Evolutionary conservation across 2,329 filamentous ascomycete species (phyloP), one percentile per base, ranked within the genome.

Genomic region (Orbilia ellipsospora): DNA sequence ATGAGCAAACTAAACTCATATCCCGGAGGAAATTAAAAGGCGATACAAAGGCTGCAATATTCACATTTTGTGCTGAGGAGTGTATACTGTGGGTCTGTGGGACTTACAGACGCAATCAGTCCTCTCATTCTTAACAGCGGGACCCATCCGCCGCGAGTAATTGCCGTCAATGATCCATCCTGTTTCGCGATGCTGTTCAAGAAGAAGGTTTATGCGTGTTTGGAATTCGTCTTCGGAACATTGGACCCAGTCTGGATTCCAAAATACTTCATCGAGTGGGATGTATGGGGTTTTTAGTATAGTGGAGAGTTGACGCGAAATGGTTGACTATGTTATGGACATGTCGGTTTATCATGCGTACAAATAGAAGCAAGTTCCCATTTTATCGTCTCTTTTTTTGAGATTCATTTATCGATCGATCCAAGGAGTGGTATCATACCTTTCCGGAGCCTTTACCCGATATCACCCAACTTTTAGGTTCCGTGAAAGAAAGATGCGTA

Each of bases 151-250:
- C 15, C 62, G 31, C 23, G 62, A 56, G 40, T 73, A 73, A 45
- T 73, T 73, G 40, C 69, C 69, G 23, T 73, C 69, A 16, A 73
- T 62, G 16, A 73, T 45, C 69, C 69, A 73, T 4, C 69, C 69
- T 0, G 69, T 73, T 5, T 56, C 51, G 6, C 51, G 26, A 16
- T 73, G 20, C n/a, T 57, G n/a, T 6, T 51, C 56, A 16, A 73
- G 57, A 4, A 73, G 15, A 13, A 45, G 6, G 16, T 31, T 51
- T n/a, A 73, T 51, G 5, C 69, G 62, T 10, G 62, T n/a, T 31
- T 73, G 69, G 16, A 73, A 73, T n/a, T 73, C 69, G 4, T 73
- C 62, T 42, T 55, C 44, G 15, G 69, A 51, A 1, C 56, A 36
- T 20, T 65, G 31, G 4, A 36, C 40, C 69, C 69, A 73, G 10